phyloP scores from a whole-genome alignment of 148 eudicot genomes.

The Gaultheria prostrata region DNA sequence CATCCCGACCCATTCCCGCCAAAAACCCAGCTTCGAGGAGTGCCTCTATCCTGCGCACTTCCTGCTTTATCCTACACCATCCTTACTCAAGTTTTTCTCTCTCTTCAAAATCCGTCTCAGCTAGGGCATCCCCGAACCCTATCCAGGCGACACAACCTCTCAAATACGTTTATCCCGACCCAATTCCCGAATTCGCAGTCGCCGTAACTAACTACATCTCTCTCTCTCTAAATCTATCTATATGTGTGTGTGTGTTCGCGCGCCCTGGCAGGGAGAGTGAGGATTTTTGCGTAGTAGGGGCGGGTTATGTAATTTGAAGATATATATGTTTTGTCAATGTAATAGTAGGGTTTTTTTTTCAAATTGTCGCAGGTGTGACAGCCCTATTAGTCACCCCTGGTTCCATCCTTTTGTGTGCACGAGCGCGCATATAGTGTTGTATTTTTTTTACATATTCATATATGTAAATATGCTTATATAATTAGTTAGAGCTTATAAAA shows the following conservation, averaged over 20 bases:
- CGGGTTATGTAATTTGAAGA: too few species aligned
- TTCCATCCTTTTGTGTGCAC: too few species aligned
- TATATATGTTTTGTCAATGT: too few species aligned
- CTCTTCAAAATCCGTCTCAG: not conserved
- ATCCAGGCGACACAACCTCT: conserved; percentile 30
- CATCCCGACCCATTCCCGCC: conserved; percentile 38
- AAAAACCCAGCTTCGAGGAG: conserved; percentile 23
- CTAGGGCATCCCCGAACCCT: not conserved
- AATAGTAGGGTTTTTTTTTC: too few species aligned
- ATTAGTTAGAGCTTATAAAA: too few species aligned
- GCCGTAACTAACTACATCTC: conserved; percentile 28
- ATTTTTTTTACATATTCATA: too few species aligned
- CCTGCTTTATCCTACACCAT: conserved; percentile 23
- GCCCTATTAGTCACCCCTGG: too few species aligned
- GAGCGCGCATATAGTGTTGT: too few species aligned
- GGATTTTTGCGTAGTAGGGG: too few species aligned
- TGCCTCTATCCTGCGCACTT: conserved; percentile 25
- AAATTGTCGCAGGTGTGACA: too few species aligned
- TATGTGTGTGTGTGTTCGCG: too few species aligned
- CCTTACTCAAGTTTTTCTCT: conserved; percentile 12
- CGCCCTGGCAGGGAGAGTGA: too few species aligned
- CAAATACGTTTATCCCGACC: conserved; percentile 47
- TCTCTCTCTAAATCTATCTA: not conserved
- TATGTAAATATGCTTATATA: not conserved
- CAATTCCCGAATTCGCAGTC: conserved; percentile 51